A percentile compares a stretch with the other conserved stretches of the same genome.
phyloP scores from a whole-genome alignment of 75 land plant species.

The Gnetum montanum region DNA sequence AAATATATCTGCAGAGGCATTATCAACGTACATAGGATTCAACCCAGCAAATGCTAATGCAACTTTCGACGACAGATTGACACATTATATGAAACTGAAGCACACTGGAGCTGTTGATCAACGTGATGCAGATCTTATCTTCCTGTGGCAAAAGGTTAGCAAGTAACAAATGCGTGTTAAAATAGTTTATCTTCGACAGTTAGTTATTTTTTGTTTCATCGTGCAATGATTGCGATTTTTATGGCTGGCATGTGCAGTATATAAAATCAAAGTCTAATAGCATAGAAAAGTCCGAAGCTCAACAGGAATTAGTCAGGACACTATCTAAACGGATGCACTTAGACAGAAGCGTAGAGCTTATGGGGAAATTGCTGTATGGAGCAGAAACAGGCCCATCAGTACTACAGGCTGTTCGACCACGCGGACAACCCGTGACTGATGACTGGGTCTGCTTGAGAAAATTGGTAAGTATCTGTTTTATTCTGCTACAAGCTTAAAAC shows the following conservation, averaged over 20 bases:
- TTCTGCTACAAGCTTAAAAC: neutral
- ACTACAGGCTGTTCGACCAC: conserved; percentile 34
- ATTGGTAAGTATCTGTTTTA: conserved; percentile 35
- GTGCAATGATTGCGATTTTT: too few relatives aligned
- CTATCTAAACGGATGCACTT: conserved; percentile 63
- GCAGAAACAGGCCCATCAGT: conserved; percentile 34
- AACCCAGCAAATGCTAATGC: conserved; percentile 69
- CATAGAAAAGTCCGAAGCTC: conserved; percentile 41
- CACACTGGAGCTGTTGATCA: conserved; percentile 38
- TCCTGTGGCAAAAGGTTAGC: conserved; percentile 79
- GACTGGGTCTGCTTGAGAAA: conserved; percentile 75
- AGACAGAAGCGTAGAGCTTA: conserved; percentile 49
- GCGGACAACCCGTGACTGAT: conserved; percentile 58
- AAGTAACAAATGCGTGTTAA: neutral
- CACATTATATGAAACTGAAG: neutral
- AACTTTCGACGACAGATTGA: conserved; percentile 41
- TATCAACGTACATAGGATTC: conserved; percentile 55
- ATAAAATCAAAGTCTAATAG: conserved; percentile 53
- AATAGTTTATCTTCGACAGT: too few relatives aligned
- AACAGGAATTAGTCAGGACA: conserved; percentile 43
- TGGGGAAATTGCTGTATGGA: conserved; percentile 75
- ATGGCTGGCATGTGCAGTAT: conserved; percentile 52
- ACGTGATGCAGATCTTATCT: conserved; percentile 81
- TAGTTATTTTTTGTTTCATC: too few relatives aligned
- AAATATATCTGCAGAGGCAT: conserved; percentile 26